Conservation (phyloP, 2,329 filamentous ascomycete species). For the Penicillium sp. region DNA sequence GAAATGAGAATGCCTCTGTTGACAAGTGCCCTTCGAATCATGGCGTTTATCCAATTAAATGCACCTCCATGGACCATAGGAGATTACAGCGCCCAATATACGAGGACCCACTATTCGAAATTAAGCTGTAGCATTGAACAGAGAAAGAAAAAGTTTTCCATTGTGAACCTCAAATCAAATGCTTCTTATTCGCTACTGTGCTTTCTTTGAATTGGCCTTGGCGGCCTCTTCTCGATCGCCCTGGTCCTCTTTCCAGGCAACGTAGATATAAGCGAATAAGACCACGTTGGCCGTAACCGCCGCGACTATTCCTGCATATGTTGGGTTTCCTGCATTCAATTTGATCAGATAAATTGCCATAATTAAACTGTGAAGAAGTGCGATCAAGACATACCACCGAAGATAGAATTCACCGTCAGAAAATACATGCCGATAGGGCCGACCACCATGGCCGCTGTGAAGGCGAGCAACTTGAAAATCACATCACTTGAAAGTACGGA, state of each 20-base stretch:
- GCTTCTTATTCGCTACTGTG: conserved; percentile 34
- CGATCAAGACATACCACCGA: conserved; percentile 64
- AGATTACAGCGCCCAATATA: too few species aligned
- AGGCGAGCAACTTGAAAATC: conserved; percentile 85
- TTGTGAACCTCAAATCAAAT: not conserved
- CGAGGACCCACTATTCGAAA: too few species aligned
- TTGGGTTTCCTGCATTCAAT: conserved; percentile 72
- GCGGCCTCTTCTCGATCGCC: conserved; percentile 72
- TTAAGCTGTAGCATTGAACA: too few species aligned
- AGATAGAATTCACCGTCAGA: conserved; percentile 73
- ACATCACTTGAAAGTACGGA: conserved; percentile 65
- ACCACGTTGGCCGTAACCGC: conserved; percentile 92
- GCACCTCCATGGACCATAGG: too few species aligned
- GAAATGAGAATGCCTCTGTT: too few species aligned
- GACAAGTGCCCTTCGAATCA: too few species aligned
- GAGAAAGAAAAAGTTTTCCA: not conserved
- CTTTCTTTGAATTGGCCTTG: conserved; percentile 58
- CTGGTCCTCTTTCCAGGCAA: conserved; percentile 87
- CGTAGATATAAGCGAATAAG: conserved; percentile 84
- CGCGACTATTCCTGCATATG: conserved; percentile 81
- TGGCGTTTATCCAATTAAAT: too few species aligned
- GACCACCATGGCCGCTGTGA: conserved; percentile 89
- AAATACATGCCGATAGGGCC: conserved; percentile 90
- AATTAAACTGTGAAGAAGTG: not conserved
- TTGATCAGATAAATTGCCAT: not conserved